Base-by-base conservation (phyloP, 73 alveolate genomes). In the Paramecium pentaurelia region DNA sequence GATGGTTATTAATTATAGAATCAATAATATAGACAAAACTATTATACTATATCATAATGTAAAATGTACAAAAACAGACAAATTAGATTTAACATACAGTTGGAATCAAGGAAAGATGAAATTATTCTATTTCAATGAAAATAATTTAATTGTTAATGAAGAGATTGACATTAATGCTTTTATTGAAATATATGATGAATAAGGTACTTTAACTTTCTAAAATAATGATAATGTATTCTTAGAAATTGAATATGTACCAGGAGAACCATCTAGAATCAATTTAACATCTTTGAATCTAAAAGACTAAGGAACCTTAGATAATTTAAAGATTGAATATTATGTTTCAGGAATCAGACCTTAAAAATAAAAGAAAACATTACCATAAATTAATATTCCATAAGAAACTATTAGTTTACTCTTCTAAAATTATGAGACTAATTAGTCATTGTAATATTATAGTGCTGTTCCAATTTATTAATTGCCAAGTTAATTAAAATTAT, bases 231-330 rank as follows among this genome's bases (percentile, higher is more conserved):
- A 80, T 2, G 32, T 64, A 42, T 80, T 80, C 14, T 80, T 80
- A 12, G 58, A 32, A 44, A 80, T 80, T 49, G 91, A 80, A 47
- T 80, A 80, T 80, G 91, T 80, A 2, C 40, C 47, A 45, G 91
- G 91, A 18, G 91, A 80, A 27, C 73, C 47, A 1, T 45, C 91
- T 5, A 22, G 58, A 44, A 32, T 80, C 5, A 25, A 47, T 80
- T 47, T 80, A 14, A 32, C 42, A 64, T 64, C 84, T 8, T 32
- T 64, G 0, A 34, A 34, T 32, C 28, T 64, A 64, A 32, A 64
- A 18, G 84, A 64, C 30, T 3, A 64, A 8, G 84, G 84, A 28
- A 44, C 51, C 2, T 8, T 49, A 22, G 91, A 80, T 6, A 18
- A 22, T 38, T 14, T 80, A 25, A 80, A 80, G 36, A 47, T 80